These are phyloP conservation scores for Penicillium atrosanguineum DNA, from an alignment of 495 filamentous ascomycete species.

Conservation along the genomic window DNA sequence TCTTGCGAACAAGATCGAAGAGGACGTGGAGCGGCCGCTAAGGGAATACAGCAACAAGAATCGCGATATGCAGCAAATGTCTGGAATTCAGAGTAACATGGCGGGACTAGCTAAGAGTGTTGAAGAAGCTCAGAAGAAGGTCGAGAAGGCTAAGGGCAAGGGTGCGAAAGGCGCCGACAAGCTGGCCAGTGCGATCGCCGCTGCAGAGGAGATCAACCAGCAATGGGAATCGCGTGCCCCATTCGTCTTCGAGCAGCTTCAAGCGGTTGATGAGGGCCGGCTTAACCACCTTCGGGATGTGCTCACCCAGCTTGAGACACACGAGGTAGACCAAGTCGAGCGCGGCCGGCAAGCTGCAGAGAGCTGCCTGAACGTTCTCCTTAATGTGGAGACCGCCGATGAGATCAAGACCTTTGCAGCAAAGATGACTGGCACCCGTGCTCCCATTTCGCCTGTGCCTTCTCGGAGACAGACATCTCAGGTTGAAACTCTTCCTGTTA, in stretches of 20 bases:
- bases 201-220: slow-evolving; percentile 70
- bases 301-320: slow-evolving; percentile 88
- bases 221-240: slow-evolving; percentile 97
- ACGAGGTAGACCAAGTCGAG: slow-evolving; percentile 87
- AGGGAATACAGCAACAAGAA: slow-evolving; percentile 68
- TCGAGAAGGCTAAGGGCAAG: slow-evolving; percentile 80
- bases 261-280: slow-evolving; percentile 84
- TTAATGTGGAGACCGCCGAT: slow-evolving; percentile 83
- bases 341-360: slow-evolving; percentile 73
- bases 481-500: slow-evolving; percentile 13
- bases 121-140: slow-evolving; percentile 79
- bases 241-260: slow-evolving; percentile 91
- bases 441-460: slow-evolving; percentile 11
- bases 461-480: slow-evolving; percentile 19
- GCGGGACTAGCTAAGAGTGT: slow-evolving; percentile 77
- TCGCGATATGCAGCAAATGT: slow-evolving; percentile 81
- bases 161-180: slow-evolving; percentile 78
- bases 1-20: slow-evolving; percentile 81
- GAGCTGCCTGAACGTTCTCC: slow-evolving; percentile 74
- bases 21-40: slow-evolving; percentile 85
- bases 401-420: slow-evolving; percentile 87
- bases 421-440: slow-evolving; percentile 37
- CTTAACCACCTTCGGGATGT: slow-evolving; percentile 90
- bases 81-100: slow-evolving; percentile 78
- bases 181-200: slow-evolving; percentile 69